Base-by-base conservation (phyloP, 768 basidiomycete genomes). In the Hebeloma cylindrosporum region DNA sequence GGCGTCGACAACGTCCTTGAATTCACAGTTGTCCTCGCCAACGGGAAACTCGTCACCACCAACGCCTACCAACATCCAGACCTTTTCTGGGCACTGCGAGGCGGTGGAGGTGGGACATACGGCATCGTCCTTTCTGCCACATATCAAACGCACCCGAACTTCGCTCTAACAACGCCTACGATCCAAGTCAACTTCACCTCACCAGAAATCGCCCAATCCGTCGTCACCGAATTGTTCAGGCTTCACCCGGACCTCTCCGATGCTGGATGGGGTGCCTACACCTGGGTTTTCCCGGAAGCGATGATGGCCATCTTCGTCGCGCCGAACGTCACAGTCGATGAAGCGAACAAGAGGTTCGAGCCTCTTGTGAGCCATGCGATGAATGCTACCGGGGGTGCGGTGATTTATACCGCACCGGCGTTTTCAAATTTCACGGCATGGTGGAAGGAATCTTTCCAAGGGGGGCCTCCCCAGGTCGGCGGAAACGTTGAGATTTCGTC, bases 1-100 rank as follows among this genome's bases (percentile, higher is more conserved):
- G 75, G 73, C 26, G 71, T 74, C 20, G 77, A 78, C 58, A 75
- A 76, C 22, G 68, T 66, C 7, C 42, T 77, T 5, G 62, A 80
- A 46, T 72, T 78, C 43, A 66, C 59, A 0, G 50, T 75, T 1
- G 71, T 80, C 2, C 70, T 65, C 6, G 63, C 78, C 4, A 61
- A 64, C 6, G 76, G 75, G 3, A 47, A 66, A 9, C 54, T 64
- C 27, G 52, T 74, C 40, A 66, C 53, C 3, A 70, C 63, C 16
- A 80, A 79, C 51, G 48, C 52, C 0, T 58, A 68, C 51, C 61
- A 65, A 29, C 61, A 78, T 47, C 10, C 60, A 3, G 73, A 79
- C 42, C 65, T 80, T 4, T 80, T 75, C 60, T 80, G 74, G 71
- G 77, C 79, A 0, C 52, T 80, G 39, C 65, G 77, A 25, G 78